Conservation (phyloP, 2,329 filamentous ascomycete species). For the Cercospora sesami region DNA sequence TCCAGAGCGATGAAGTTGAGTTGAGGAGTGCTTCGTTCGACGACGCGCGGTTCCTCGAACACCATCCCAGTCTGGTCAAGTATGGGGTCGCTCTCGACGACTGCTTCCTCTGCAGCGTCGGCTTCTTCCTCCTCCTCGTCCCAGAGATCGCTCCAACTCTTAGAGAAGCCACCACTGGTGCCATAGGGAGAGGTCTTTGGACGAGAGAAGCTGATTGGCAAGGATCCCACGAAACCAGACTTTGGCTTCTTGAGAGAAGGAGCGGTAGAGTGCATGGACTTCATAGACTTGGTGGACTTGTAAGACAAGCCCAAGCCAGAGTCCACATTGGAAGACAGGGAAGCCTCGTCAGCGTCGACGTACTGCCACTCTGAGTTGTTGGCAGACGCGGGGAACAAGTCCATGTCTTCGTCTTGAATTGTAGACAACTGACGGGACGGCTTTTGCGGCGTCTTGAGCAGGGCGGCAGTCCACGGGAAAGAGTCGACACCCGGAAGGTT, state of each 20-base stretch:
- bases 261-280: conserved; percentile 43
- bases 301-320: conserved; percentile 80
- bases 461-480: conserved; percentile 92
- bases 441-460: conserved; percentile 73
- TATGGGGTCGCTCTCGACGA: conserved; percentile 35
- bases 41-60: conserved; percentile 43
- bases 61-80: conserved; percentile 26
- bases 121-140: conserved; percentile 84
- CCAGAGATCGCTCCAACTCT: conserved; percentile 99
- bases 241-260: conserved; percentile 62
- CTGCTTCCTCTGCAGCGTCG: conserved; percentile 50
- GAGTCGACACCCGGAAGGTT: conserved; percentile 71
- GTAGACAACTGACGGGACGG: conserved; percentile 78
- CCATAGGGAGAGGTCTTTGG: conserved; percentile 59
- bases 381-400: conserved; percentile 79
- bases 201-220: conserved; percentile 61
- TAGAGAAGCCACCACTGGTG: conserved; percentile 64
- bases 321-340: conserved; percentile 78
- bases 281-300: conserved; percentile 61
- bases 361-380: conserved; percentile 68
- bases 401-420: conserved; percentile 79
- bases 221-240: conserved; percentile 70
- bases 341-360: conserved; percentile 73
- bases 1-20: conserved; percentile 45
- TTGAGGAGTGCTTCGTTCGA: conserved; percentile 60